phyloP scores from a whole-genome alignment of 2,329 filamentous ascomycete genomes.

The Epicoccum sorghinum region DNA sequence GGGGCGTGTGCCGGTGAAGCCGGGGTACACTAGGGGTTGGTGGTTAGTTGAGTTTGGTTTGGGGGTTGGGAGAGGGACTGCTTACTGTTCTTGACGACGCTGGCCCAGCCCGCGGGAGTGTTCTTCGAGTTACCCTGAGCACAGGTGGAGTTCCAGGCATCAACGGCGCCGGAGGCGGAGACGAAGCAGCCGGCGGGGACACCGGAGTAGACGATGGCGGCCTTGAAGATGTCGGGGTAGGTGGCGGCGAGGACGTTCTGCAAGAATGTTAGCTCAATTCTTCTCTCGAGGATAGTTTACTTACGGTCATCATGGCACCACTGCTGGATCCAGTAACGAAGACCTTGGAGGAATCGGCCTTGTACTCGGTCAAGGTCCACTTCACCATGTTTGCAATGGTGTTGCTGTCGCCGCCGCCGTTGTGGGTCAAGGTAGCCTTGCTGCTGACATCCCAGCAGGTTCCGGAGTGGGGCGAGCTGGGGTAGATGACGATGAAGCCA shows the following conservation, averaged over 20 bases:
- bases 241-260: slow-evolving; percentile 57
- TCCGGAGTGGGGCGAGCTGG: slow-evolving; percentile 58
- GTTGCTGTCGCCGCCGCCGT: slow-evolving; percentile 63
- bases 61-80: slow-evolving; percentile 17
- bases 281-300: not conserved
- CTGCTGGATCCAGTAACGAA: slow-evolving; percentile 63
- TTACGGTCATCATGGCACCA: slow-evolving; percentile 62
- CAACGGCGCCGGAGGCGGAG: slow-evolving; percentile 49
- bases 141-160: slow-evolving; percentile 61
- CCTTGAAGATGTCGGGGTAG: slow-evolving; percentile 62
- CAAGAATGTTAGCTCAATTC: slow-evolving; percentile 2
- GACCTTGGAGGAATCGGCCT: slow-evolving; percentile 57
- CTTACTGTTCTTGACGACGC: slow-evolving; percentile 49
- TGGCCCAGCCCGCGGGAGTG: slow-evolving; percentile 57
- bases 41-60: not conserved
- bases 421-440: slow-evolving; percentile 59
- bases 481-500: slow-evolving; percentile 67
- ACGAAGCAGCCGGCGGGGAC: slow-evolving; percentile 63
- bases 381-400: slow-evolving; percentile 66
- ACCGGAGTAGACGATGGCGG: slow-evolving; percentile 59
- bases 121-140: slow-evolving; percentile 55
- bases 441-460: slow-evolving; percentile 67
- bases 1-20: slow-evolving; percentile 58
- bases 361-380: slow-evolving; percentile 60
- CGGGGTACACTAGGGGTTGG: slow-evolving; percentile 50